Evolutionary conservation across 805 yeast species (phyloP).

Genomic region (Sungouiozyma intestinalis): DNA sequence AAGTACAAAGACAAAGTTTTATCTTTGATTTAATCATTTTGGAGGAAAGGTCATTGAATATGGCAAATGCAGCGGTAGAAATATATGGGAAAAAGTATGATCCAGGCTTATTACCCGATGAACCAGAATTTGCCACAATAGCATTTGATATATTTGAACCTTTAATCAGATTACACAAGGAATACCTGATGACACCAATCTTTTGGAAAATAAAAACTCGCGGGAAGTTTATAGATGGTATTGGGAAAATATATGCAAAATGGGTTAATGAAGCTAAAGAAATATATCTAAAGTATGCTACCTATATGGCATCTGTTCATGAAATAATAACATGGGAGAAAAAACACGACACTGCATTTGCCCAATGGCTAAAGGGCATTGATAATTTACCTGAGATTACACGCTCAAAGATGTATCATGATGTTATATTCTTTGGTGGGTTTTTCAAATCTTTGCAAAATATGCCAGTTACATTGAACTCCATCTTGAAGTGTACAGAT

Average conservation of each 20-base stretch:
- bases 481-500: slow-evolving; percentile 43
- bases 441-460: slow-evolving; percentile 46
- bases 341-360: slow-evolving; percentile 35
- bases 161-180: slow-evolving; percentile 45
- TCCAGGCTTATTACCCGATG: slow-evolving; percentile 38
- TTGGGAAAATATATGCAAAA: slow-evolving; percentile 50
- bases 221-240: slow-evolving; percentile 55
- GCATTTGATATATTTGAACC: slow-evolving; percentile 49
- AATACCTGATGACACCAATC: slow-evolving; percentile 46
- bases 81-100: slow-evolving; percentile 39
- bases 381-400: slow-evolving; percentile 39
- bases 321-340: slow-evolving; percentile 41
- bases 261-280: slow-evolving; percentile 54
- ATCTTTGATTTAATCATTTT: slow-evolving; percentile 64
- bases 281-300: slow-evolving; percentile 50
- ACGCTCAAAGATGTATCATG: slow-evolving; percentile 37
- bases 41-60: slow-evolving; percentile 59
- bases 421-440: slow-evolving; percentile 46
- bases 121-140: slow-evolving; percentile 46
- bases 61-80: slow-evolving; percentile 54
- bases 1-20: slow-evolving; percentile 60
- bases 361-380: slow-evolving; percentile 45
- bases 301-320: slow-evolving; percentile 48
- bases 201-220: slow-evolving; percentile 45
- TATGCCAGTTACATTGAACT: slow-evolving; percentile 51